These are phyloP conservation scores for Calonectria pseudoreteaudii DNA, from an alignment of 2,329 filamentous ascomycete species.

Conservation along the genomic window DNA sequence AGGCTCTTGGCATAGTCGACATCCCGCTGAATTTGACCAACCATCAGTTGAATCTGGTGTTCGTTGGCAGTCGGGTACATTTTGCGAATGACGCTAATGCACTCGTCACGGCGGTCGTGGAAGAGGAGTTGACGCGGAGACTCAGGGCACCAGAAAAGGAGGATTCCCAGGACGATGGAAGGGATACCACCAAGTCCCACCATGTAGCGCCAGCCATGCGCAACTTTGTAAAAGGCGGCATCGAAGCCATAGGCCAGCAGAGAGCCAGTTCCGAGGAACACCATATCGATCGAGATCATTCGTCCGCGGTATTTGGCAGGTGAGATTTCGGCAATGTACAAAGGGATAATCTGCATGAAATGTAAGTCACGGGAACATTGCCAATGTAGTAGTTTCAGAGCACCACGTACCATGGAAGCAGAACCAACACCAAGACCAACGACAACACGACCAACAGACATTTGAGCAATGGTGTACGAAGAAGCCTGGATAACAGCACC, in stretches of 20 bases:
- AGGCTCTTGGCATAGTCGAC: slow-evolving; percentile 28
- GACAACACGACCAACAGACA: slow-evolving; percentile 34
- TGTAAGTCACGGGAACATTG: not conserved
- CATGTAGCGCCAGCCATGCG: slow-evolving; percentile 40
- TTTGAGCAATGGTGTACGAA: slow-evolving; percentile 33
- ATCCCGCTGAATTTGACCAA: slow-evolving; percentile 26
- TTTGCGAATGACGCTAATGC: slow-evolving; percentile 30
- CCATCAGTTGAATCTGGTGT: slow-evolving; percentile 45
- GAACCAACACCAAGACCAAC: slow-evolving; percentile 55
- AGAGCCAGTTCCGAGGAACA: slow-evolving; percentile 35
- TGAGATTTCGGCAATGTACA: slow-evolving; percentile 43
- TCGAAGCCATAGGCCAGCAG: slow-evolving; percentile 41
- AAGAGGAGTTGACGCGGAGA: slow-evolving; percentile 38
- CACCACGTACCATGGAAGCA: slow-evolving; percentile 52
- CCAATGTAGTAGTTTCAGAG: not conserved
- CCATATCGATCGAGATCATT: slow-evolving; percentile 41
- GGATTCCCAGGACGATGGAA: slow-evolving; percentile 30
- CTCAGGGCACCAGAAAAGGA: slow-evolving; percentile 35
- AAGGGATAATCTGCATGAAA: slow-evolving; percentile 29
- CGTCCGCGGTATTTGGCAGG: slow-evolving; percentile 38
- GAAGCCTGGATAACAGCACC: slow-evolving; percentile 36
- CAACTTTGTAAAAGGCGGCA: slow-evolving; percentile 48
- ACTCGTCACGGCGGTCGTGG: slow-evolving; percentile 48
- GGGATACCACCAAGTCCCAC: slow-evolving; percentile 33
- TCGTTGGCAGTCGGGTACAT: slow-evolving; percentile 32